Evolutionary conservation across 2,329 filamentous ascomycete genomes (phyloP).

Genomic region (Colletotrichum sp.): DNA sequence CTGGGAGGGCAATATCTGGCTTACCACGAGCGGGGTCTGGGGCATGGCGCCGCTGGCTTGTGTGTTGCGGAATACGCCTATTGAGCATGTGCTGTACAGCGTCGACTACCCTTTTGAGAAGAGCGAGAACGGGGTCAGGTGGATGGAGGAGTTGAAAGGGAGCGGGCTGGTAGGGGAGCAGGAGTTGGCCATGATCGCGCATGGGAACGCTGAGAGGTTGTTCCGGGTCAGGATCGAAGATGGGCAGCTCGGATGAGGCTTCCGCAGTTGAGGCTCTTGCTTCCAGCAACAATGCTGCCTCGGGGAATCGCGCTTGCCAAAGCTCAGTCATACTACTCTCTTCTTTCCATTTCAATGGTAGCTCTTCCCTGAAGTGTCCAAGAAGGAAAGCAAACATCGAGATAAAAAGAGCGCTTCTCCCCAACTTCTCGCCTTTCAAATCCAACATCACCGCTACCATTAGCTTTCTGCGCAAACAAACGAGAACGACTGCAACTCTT

Average conservation of each 20-base stretch:
- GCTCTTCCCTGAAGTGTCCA: neutral
- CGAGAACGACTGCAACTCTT: neutral
- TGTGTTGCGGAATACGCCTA: conserved; percentile 46
- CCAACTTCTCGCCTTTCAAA: neutral
- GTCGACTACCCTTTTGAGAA: conserved; percentile 62
- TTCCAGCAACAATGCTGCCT: neutral
- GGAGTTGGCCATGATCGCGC: conserved; percentile 53
- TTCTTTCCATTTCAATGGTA: neutral
- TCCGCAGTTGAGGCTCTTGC: neutral
- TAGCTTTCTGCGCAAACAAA: neutral
- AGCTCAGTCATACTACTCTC: neutral
- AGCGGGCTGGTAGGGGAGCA: conserved; percentile 55
- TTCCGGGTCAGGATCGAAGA: conserved; percentile 34
- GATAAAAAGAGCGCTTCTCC: neutral
- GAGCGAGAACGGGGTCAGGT: conserved; percentile 52
- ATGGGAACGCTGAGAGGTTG: conserved; percentile 55
- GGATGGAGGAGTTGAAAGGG: conserved; percentile 51
- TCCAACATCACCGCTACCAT: neutral
- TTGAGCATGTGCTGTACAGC: conserved; percentile 60
- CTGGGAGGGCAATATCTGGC: conserved; percentile 61
- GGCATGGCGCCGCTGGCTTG: conserved; percentile 51
- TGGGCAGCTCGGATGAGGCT: neutral
- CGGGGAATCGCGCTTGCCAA: neutral
- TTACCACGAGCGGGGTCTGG: conserved; percentile 62
- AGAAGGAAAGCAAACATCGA: neutral